phyloP scores from a whole-genome alignment of 2,329 filamentous ascomycete genomes.

The Lasiodiplodia gonubiensis region DNA sequence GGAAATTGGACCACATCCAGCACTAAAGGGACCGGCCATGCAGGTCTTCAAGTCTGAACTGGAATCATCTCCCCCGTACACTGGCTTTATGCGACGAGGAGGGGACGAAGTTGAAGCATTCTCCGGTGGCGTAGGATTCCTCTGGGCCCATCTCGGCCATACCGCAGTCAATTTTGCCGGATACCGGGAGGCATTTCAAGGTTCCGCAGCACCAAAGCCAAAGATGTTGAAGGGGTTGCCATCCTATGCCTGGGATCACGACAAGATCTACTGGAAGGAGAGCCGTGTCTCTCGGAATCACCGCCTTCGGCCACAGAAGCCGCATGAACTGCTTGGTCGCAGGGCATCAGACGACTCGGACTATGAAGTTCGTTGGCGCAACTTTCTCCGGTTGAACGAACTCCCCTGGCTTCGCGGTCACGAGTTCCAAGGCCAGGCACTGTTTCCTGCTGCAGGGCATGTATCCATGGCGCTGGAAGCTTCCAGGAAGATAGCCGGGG shows the following conservation, averaged over 20 bases:
- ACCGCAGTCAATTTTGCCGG: constrained; percentile 15
- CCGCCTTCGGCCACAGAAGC: constrained; percentile 3
- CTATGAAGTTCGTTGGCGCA: constrained; percentile 30
- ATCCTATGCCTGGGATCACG: constrained; percentile 30
- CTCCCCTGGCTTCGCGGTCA: constrained; percentile 35
- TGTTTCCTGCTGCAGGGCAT: constrained; percentile 55
- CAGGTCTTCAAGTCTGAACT: constrained; percentile 43
- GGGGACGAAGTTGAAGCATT: constrained; percentile 37
- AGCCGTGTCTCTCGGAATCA: constrained; percentile 28
- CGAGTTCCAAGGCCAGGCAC: constrained; percentile 38
- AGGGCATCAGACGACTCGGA: neutral
- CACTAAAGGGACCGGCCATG: constrained; percentile 49
- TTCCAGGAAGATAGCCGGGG: constrained; percentile 15
- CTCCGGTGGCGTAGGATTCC: constrained; percentile 30
- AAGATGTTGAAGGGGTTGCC: constrained; percentile 2
- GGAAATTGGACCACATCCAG: constrained; percentile 56
- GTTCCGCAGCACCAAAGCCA: neutral
- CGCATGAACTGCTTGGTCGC: constrained; percentile 33
- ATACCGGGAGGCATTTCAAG: neutral
- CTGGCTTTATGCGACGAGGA: constrained; percentile 35
- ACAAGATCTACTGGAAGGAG: constrained; percentile 27
- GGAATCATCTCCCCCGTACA: constrained; percentile 31
- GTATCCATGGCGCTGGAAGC: constrained; percentile 46
- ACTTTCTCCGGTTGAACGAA: constrained; percentile 30
- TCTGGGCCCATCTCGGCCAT: constrained; percentile 30